These are phyloP conservation scores for Edhazardia aedis DNA, from an alignment of 371 early-diverging fungal species.

Conservation along the genomic window DNA sequence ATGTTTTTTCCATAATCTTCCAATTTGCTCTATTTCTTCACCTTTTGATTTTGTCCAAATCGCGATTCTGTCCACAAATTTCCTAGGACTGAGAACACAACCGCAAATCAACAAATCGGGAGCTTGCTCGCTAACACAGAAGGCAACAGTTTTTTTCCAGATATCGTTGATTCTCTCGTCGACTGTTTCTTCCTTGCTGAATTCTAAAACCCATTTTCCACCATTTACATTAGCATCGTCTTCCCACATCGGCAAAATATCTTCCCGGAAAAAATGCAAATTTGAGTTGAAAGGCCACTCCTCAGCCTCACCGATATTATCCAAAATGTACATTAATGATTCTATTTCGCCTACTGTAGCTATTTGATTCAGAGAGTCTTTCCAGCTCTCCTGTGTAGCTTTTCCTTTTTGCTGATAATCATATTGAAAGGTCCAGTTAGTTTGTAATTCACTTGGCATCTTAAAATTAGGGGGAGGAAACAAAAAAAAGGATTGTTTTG, in stretches of 20 bases:
- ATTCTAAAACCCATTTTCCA: conserved; percentile 42
- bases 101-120: conserved; percentile 18
- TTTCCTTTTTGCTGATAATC: conserved; percentile 27
- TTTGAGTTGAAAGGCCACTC: conserved; percentile 12
- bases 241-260: conserved; percentile 47
- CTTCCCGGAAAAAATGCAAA: conserved; percentile 41
- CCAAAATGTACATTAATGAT: conserved; percentile 5
- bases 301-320: conserved; percentile 14
- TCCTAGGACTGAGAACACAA: conserved; percentile 15
- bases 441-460: no score
- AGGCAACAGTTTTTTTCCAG: conserved; percentile 27
- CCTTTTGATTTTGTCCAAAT: conserved; percentile 1
- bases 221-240: conserved; percentile 42
- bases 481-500: no score
- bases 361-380: conserved; percentile 9
- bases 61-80: background rate
- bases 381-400: conserved; percentile 12
- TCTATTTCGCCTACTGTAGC: conserved; percentile 10
- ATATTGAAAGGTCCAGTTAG: conserved; percentile 34
- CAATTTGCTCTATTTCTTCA: background rate
- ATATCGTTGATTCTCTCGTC: conserved; percentile 9
- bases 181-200: conserved; percentile 2
- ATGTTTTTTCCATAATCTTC: background rate
- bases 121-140: conserved; percentile 20
- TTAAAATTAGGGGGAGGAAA: no score